phyloP scores from a whole-genome alignment of 2,329 filamentous ascomycete genomes.

The Trichophyton verrucosum region DNA sequence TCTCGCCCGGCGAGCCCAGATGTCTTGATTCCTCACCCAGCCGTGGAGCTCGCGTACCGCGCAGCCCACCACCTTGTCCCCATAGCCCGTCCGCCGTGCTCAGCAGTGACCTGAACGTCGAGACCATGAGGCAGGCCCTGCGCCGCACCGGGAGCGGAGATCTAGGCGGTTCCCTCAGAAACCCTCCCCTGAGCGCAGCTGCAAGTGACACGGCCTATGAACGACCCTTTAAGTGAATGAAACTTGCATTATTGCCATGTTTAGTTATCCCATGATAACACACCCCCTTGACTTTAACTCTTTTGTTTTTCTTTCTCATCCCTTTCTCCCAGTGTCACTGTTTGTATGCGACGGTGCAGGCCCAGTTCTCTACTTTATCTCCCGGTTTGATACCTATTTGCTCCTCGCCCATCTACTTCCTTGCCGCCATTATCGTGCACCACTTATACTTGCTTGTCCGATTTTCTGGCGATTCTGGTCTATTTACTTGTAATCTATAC shows the following conservation, averaged over 20 bases:
- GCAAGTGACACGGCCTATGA: constrained; percentile 22
- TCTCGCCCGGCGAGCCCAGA: constrained; percentile 54
- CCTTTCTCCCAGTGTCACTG: not conserved
- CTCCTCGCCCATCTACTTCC: not conserved
- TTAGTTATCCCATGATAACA: too few relatives aligned
- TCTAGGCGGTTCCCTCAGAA: constrained; percentile 40
- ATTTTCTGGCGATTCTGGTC: not conserved
- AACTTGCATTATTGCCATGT: not conserved
- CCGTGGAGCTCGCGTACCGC: constrained; percentile 43
- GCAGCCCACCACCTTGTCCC: constrained; percentile 47
- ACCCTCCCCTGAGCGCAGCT: constrained; percentile 22
- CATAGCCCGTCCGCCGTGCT: constrained; percentile 40
- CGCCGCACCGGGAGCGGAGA: constrained; percentile 76
- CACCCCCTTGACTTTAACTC: too few relatives aligned
- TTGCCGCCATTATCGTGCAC: not conserved
- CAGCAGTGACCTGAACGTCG: constrained; percentile 66
- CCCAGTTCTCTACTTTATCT: not conserved
- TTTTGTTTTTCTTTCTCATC: not conserved
- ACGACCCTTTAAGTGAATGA: constrained; percentile 18
- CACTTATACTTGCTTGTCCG: not conserved
- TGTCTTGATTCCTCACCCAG: constrained; percentile 58
- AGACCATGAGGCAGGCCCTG: constrained; percentile 87
- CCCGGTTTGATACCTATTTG: not conserved
- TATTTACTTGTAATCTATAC: constrained; percentile 3
- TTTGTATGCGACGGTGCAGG: not conserved